Evolutionary conservation across 768 basidiomycete genomes (phyloP), one percentile per base, ranked within the genome.

Genomic region (Suillus spraguei): DNA sequence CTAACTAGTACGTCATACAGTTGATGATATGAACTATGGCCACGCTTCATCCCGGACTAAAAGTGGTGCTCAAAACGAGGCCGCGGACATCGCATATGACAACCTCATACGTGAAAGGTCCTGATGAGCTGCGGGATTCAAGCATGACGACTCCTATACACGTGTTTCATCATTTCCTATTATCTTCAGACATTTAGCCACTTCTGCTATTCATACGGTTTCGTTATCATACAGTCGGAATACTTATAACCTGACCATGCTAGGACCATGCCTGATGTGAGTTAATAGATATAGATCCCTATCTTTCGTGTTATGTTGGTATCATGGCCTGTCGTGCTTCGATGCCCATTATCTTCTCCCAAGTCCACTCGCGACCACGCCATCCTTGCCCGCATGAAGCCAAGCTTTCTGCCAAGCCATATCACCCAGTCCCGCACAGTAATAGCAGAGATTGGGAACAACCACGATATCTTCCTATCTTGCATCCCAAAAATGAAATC

Each of bases 401-500:
- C 24, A 44, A 61, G 14, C 33, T 47, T 63, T 35, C 60, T 41
- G 16, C 35, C 62, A 8, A 58, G 5, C 62, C 62, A 63, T 32
- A 63, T 5, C 35, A 33, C 38, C 49, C 52, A 63, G 42, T 63
- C 62, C 28, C 62, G 56, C 44, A 35, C 24, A 39, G 62, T 44
- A 20, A 20, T 28, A 33, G 36, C 39, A 14, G 59, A 61, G 41
- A 63, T 22, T 9, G 62, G 62, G 11, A 42, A 61, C 62, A 32
- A 9, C 60, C 62, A 41, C 9, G 59, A 44, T 24, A 63, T 28
- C 5, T 35, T 41, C 60, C 35, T 24, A 47, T 63, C 28, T 41
- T 35, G 28, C 20, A 7, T 5, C n/a, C 68, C 36, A 67, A 35
- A 13, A 69, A 49, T 16, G 63, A 49, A 17, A 70, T 62, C 68